A percentile compares a stretch with the other conserved stretches of the same genome.
phyloP scores from a whole-genome alignment of 768 basidiomycete species.

The Lentinula sp. region DNA sequence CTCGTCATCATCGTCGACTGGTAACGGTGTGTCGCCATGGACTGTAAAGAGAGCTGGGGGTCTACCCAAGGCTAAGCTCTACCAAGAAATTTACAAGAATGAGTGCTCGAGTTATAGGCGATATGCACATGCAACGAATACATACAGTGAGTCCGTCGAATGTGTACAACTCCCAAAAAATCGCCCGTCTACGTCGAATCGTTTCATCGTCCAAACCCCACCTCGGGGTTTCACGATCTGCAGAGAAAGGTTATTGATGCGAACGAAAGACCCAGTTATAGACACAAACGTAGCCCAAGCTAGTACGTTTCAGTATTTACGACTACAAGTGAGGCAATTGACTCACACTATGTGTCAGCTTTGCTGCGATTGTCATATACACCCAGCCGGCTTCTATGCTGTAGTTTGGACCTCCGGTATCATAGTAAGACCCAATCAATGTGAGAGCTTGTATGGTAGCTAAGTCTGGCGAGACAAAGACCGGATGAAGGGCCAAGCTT shows the following conservation, averaged over 20 bases:
- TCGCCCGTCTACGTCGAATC: conserved; percentile 32
- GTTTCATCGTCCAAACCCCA: conserved; percentile 33
- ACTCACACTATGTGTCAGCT: conserved; percentile 27
- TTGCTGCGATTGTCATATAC: conserved; percentile 20
- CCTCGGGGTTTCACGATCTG: conserved; percentile 40
- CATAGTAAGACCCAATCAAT: conserved; percentile 11
- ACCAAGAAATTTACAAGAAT: background rate
- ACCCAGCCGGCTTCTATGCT: conserved; percentile 26
- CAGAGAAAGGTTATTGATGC: background rate
- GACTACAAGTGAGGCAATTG: background rate
- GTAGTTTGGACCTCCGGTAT: conserved; percentile 10
- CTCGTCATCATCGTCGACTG: conserved; percentile 20
- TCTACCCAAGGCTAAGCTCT: conserved; percentile 28
- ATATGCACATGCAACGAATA: background rate
- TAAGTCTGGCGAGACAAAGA: conserved; percentile 8
- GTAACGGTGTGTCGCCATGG: conserved; percentile 29
- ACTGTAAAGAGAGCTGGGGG: conserved; percentile 24
- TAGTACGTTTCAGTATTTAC: background rate
- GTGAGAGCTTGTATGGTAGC: conserved; percentile 13
- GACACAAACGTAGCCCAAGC: background rate
- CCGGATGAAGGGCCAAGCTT: conserved; percentile 8
- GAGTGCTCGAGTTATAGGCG: background rate
- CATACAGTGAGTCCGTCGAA: conserved; percentile 34
- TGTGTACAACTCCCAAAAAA: conserved; percentile 43
- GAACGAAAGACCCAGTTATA: background rate